Evolutionary conservation across 2,329 filamentous ascomycete species (phyloP).

Genomic region (Anisogramma anomala): DNA sequence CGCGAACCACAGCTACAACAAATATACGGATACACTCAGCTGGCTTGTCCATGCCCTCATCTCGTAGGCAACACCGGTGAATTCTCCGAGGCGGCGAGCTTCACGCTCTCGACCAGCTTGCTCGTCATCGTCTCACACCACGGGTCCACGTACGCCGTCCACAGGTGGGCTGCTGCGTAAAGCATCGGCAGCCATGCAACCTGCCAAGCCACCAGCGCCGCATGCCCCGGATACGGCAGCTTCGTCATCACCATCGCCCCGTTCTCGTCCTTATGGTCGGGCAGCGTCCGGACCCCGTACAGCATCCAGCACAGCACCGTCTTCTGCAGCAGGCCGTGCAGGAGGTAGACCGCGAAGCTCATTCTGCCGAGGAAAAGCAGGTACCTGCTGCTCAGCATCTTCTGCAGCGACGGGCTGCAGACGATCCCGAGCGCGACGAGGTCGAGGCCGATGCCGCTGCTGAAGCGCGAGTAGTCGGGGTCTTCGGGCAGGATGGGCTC

Average conservation of each 20-base stretch:
- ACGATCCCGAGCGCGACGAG: conserved; percentile 40
- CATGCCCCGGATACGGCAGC: conserved; percentile 26
- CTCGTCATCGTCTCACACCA: conserved; percentile 35
- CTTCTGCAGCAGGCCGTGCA: conserved; percentile 50
- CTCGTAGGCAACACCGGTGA: conserved; percentile 1
- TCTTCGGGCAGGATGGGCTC: conserved; percentile 33
- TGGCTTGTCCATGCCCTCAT: too few species aligned
- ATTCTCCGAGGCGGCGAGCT: conserved; percentile 17
- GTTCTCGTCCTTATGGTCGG: conserved; percentile 25
- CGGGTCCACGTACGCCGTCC: conserved; percentile 44
- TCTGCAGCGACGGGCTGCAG: conserved; percentile 39
- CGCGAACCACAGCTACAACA: too few species aligned
- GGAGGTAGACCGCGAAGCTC: conserved; percentile 52
- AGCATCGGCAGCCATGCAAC: conserved; percentile 36
- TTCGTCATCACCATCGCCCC: conserved; percentile 23
- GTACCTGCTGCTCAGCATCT: conserved; percentile 39
- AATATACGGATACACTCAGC: too few species aligned
- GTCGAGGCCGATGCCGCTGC: conserved; percentile 27
- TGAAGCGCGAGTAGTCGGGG: conserved; percentile 33
- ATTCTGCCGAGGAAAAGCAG: conserved; percentile 53
- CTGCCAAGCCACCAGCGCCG: conserved; percentile 28
- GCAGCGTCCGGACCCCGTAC: conserved; percentile 32
- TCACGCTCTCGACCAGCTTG: conserved; percentile 19
- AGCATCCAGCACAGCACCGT: conserved; percentile 49
- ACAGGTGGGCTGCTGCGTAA: conserved; percentile 35